phyloP scores from a whole-genome alignment of 2,329 filamentous ascomycete species.

The Cladophialophora carrionii region DNA sequence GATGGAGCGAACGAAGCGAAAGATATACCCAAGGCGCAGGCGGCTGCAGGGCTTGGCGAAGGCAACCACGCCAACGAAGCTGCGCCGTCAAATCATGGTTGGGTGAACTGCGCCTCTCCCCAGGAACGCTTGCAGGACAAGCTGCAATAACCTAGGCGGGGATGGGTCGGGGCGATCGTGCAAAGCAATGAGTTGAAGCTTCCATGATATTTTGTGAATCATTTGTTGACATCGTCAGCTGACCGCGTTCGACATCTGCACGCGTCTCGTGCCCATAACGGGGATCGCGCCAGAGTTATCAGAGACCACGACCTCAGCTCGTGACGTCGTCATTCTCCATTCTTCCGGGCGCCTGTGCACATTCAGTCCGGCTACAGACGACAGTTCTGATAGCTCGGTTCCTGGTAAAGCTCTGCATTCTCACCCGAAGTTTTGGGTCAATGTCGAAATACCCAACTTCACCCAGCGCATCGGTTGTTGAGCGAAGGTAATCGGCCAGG shows the following conservation, averaged over 20 bases:
- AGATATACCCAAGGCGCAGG: slow-evolving; percentile 31
- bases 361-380: background rate
- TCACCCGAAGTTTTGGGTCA: background rate
- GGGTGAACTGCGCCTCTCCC: slow-evolving; percentile 16
- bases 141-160: background rate
- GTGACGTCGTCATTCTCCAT: slow-evolving; percentile 10
- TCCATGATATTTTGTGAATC: slow-evolving; percentile 8
- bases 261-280: slow-evolving; percentile 15
- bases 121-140: slow-evolving; percentile 26
- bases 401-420: background rate
- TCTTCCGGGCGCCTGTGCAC: no score
- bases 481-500: background rate
- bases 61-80: slow-evolving; percentile 27
- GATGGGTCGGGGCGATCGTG: slow-evolving; percentile 4
- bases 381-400: background rate
- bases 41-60: slow-evolving; percentile 33
- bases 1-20: slow-evolving; percentile 19
- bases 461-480: background rate
- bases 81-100: slow-evolving; percentile 30
- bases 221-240: slow-evolving; percentile 22
- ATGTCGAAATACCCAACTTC: background rate
- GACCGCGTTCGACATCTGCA: slow-evolving; percentile 13
- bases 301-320: slow-evolving; percentile 1
- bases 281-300: background rate
- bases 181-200: background rate